Base-by-base conservation (phyloP, 257 asterid genomes). In the Lavandula angustifolia region DNA sequence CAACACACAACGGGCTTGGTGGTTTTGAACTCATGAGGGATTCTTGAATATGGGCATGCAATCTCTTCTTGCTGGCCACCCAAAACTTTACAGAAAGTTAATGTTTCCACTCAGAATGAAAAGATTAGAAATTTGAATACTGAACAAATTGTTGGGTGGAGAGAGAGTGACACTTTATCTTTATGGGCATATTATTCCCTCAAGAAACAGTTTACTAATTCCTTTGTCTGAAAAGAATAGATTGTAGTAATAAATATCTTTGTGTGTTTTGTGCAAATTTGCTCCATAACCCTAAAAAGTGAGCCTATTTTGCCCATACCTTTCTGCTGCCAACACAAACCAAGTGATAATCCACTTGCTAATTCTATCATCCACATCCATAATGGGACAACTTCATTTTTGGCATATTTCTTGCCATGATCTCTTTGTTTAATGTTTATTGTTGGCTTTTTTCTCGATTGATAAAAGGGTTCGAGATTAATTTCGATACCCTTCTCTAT, bases 41-140 rank as follows among this genome's bases (percentile, higher is more conserved):
- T 61, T 62, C 40, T 66, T 56, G 62, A 40, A 44, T 42, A 49
- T 29, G 67, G 76, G 73, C 79, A 22, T 22, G 27, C 27, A 76
- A 76, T 73, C 73, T 74, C 27, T 60, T 65, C 62, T 71, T 73
- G 64, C 48, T 62, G 66, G 80, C 73, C 82, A 67, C 47, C 75
- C 42, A n/a, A 68, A 63, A 64, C 85, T 76, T 80, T 80, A 69
- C 76, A 71, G 35, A 80, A 76, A 80, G 78, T 35, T 32, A 49
- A 71, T 70, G 72, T 64, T 77, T 74, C 85, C 85, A 80, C 80
- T 80, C 11, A 63, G 59, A 59, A 67, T 49, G 16, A 61, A 65
- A n/a, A 67, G 22, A 48, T 7, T 47, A 16, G 12, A 38, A 22
- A 10, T 40, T 32, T 50, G 71, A 71, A 65, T 60, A 33, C 53